These are phyloP conservation scores for Biancaea sappan DNA, from an alignment of 306 rosid genomes.

Conservation along the genomic window DNA sequence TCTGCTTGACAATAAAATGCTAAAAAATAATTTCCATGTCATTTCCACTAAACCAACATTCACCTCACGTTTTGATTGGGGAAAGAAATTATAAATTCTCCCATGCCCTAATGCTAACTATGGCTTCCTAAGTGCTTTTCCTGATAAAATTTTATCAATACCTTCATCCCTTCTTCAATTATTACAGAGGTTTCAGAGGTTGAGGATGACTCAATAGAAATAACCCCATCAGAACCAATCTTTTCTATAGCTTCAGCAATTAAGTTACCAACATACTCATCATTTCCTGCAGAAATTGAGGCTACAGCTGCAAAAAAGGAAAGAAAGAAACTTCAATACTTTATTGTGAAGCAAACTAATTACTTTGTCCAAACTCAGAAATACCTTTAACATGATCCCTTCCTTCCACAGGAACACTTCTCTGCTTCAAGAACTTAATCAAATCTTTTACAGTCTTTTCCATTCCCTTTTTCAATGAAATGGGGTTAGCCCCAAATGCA, in stretches of 20 bases:
- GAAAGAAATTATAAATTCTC: not conserved
- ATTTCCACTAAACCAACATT: not conserved
- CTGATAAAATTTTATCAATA: constrained; percentile 22
- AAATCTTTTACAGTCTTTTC: constrained; percentile 76
- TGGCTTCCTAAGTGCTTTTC: constrained; percentile 13
- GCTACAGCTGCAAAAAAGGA: constrained; percentile 74
- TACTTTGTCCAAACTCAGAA: constrained; percentile 32
- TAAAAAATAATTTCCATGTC: not conserved
- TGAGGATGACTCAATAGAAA: constrained; percentile 80
- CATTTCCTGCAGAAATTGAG: constrained; percentile 91
- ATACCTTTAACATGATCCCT: constrained; percentile 84
- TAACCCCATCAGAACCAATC: constrained; percentile 92
- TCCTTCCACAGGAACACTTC: constrained; percentile 82
- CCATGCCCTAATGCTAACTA: not conserved
- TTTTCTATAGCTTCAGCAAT: constrained; percentile 85
- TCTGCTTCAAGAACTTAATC: constrained; percentile 72
- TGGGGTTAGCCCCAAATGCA: constrained; percentile 89
- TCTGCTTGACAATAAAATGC: not conserved
- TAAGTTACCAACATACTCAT: constrained; percentile 77
- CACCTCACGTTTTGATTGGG: not conserved
- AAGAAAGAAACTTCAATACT: constrained; percentile 27
- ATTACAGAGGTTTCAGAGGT: constrained; percentile 79
- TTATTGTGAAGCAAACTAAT: not conserved
- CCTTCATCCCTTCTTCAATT: constrained; percentile 98
- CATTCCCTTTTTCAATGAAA: constrained; percentile 90